Evolutionary conservation across 257 asterid genomes (phyloP), one percentile per base, ranked within the genome.

Genomic region (Scutellaria baicalensis): DNA sequence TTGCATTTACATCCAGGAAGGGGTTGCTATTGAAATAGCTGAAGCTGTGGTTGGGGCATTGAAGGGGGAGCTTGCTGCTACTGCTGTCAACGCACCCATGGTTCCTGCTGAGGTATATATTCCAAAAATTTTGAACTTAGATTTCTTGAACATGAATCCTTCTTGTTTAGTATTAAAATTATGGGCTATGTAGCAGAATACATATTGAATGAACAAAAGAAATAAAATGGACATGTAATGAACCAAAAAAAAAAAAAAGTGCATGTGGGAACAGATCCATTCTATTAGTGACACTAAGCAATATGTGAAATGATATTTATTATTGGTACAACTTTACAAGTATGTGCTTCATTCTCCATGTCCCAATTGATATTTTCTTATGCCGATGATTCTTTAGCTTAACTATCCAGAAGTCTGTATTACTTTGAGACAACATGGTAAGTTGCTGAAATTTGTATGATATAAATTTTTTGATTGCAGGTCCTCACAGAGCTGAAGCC

Each of bases 1-100:
- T 16, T 49, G 60, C 50, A 56, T 65, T 27, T 72, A 44, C 65
- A 55, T 70, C 21, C 86, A 93, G 98, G 98, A 93, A 86, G 98
- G 93, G 35, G 98, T 93, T 56, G 97, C 98, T 59, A 85, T 93
- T 83, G 98, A 93, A 85, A 85, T 93, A 39, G 98, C 98, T 63
- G 98, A 93, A 79, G 98, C 98, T 48, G 97, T 93, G 67, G 96
- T 93, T 55, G 98, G 98, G 54, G 98, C 98, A 14, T 72, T 93
- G 84, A 87, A 82, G 60, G 98, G 98, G 61, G 98, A 93, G 83
- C 97, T 93, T 75, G 86, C 98, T 59, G 87, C 98, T 49, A 93
- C 98, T 63, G 97, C 98, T 60, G 98, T 93, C 61, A 93, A 93
- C 59, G 98, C 97, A 36, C 98, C 97, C 23, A 93, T 93, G 98